Evolutionary conservation across 768 basidiomycete species (phyloP).

Genomic region (Suillus ampliporus): DNA sequence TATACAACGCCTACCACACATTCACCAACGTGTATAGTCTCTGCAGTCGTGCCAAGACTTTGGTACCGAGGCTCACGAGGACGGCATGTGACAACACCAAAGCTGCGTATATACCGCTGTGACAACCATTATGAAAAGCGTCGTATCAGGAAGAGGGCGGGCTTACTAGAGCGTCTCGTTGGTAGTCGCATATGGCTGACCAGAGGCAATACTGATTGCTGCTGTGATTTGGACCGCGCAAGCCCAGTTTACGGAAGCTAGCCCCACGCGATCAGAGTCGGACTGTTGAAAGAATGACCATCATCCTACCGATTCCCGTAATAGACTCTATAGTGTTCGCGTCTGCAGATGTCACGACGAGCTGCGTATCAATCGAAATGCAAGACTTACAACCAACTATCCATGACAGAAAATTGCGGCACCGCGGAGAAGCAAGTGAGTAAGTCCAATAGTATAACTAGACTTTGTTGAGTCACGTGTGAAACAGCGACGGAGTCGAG

Average conservation of each 20-base stretch:
- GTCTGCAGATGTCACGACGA: slow-evolving; percentile 34
- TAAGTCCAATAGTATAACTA: slow-evolving; percentile 61
- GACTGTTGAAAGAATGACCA: background rate
- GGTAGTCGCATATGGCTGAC: slow-evolving; percentile 47
- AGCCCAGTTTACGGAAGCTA: slow-evolving; percentile 66
- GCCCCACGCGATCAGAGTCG: background rate
- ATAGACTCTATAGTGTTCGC: slow-evolving; percentile 56
- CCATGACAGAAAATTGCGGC: slow-evolving; percentile 56
- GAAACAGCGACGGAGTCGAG: background rate
- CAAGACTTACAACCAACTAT: slow-evolving; percentile 52
- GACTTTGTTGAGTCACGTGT: background rate
- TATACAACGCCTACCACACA: too few relatives aligned
- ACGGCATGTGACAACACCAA: slow-evolving; percentile 66
- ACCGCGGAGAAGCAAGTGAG: slow-evolving; percentile 45
- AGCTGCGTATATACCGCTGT: slow-evolving; percentile 64
- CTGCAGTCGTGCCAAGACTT: slow-evolving; percentile 60
- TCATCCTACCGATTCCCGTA: slow-evolving; percentile 32
- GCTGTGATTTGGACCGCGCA: slow-evolving; percentile 63
- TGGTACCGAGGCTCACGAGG: slow-evolving; percentile 68
- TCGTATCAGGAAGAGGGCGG: slow-evolving; percentile 45
- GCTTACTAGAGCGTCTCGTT: slow-evolving; percentile 50
- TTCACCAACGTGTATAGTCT: too few relatives aligned
- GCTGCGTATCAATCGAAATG: background rate
- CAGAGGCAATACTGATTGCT: slow-evolving; percentile 47
- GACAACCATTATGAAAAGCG: slow-evolving; percentile 42